phyloP scores from a whole-genome alignment of 306 rosid genomes.

The Rosa rugosa region DNA sequence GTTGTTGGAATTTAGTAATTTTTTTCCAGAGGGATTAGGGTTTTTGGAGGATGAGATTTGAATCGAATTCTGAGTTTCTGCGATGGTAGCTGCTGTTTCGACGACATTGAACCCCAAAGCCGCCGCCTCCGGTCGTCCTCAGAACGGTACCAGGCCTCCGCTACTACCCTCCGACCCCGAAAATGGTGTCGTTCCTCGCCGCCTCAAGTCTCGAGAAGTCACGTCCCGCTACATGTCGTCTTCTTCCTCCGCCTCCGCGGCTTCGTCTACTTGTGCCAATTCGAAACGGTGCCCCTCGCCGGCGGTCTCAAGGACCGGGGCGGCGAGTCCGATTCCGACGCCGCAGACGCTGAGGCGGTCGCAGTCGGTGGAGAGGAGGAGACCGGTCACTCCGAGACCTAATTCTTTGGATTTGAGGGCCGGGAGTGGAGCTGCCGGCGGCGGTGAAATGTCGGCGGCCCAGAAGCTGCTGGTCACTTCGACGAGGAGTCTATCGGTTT shows the following conservation, averaged over 20 bases:
- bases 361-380: slow-evolving; percentile 58
- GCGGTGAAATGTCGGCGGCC: slow-evolving; percentile 51
- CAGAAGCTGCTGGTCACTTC: slow-evolving; percentile 80
- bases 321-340: slow-evolving; percentile 42
- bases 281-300: slow-evolving; percentile 67
- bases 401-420: slow-evolving; percentile 38
- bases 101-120: slow-evolving; percentile 53
- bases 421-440: slow-evolving; percentile 29
- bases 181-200: slow-evolving; percentile 60
- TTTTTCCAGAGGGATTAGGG: slow-evolving; percentile 21
- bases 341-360: slow-evolving; percentile 43
- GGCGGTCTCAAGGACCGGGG: slow-evolving; percentile 44
- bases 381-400: slow-evolving; percentile 56
- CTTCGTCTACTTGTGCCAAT: slow-evolving; percentile 31
- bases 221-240: slow-evolving; percentile 81
- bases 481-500: slow-evolving; percentile 80
- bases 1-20: not conserved
- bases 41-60: slow-evolving; percentile 37
- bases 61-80: slow-evolving; percentile 18
- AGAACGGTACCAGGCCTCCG: slow-evolving; percentile 60
- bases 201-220: slow-evolving; percentile 62
- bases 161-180: slow-evolving; percentile 77
- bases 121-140: slow-evolving; percentile 44
- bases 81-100: slow-evolving; percentile 78
- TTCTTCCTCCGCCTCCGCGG: slow-evolving; percentile 39